Conservation (phyloP, 2,329 filamentous ascomycete species). For the Fusarium sp. region DNA sequence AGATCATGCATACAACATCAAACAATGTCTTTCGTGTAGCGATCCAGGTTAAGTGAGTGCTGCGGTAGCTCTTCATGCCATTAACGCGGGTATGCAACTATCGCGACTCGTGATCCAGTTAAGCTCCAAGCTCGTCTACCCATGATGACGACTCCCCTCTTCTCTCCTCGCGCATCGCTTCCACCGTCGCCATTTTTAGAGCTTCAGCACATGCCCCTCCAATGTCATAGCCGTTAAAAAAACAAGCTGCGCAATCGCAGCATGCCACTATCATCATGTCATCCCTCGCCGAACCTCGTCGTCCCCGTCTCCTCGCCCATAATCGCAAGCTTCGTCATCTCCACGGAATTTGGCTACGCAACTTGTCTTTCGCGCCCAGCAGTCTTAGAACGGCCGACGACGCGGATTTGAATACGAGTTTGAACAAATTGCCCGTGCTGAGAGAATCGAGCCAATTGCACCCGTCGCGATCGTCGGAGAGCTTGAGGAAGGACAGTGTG, state of each 20-base stretch:
- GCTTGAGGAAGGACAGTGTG: constrained; percentile 57
- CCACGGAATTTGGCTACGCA: constrained; percentile 88
- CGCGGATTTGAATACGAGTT: constrained; percentile 78
- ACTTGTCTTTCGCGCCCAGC: constrained; percentile 78
- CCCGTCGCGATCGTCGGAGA: constrained; percentile 70
- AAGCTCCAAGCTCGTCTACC: constrained; percentile 41
- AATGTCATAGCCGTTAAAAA: constrained; percentile 41
- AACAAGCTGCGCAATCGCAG: constrained; percentile 37
- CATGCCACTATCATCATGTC: constrained; percentile 52
- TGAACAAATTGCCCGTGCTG: constrained; percentile 74
- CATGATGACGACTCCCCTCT: constrained; percentile 42
- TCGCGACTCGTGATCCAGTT: constrained; percentile 43
- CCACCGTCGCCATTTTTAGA: constrained; percentile 4
- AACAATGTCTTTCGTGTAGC: background rate
- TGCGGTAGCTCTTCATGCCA: constrained; percentile 19
- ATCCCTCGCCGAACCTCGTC: constrained; percentile 57
- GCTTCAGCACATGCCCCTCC: constrained; percentile 2
- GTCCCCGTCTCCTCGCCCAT: constrained; percentile 73
- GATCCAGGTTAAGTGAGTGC: background rate
- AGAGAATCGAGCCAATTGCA: constrained; percentile 66
- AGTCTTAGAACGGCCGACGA: constrained; percentile 82
- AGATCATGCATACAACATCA: background rate
- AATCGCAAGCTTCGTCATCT: constrained; percentile 93
- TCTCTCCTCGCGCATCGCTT: constrained; percentile 3
- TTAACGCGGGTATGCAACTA: constrained; percentile 50